A percentile compares a stretch with the other conserved stretches of the same genome.
phyloP scores from a whole-genome alignment of 441 rosid species.

The Arabidopsis lyrata region DNA sequence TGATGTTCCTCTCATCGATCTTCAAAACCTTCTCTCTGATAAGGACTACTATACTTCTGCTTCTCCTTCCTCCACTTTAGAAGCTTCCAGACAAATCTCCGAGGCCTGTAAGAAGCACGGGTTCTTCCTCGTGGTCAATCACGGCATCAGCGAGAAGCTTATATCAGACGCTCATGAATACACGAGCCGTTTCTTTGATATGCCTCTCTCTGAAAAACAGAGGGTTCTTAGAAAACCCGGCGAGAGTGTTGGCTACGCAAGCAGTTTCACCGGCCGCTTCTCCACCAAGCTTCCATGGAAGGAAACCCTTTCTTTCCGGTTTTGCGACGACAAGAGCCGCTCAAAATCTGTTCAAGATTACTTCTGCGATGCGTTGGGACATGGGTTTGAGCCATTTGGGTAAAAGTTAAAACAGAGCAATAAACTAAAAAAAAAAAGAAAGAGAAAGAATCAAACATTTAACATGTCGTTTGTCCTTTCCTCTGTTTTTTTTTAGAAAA shows the following conservation, averaged over 20 bases:
- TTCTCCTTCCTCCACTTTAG: constrained; percentile 45
- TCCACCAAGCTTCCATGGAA: constrained; percentile 96
- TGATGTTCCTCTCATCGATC: constrained; percentile 75
- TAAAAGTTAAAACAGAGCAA: constrained; percentile 45
- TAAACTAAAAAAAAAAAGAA: constrained; percentile 13
- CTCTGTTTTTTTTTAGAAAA: constrained; percentile 2
- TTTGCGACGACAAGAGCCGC: constrained; percentile 53
- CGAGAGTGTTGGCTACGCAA: constrained; percentile 91
- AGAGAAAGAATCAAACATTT: constrained; percentile 25
- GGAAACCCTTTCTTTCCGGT: constrained; percentile 89
- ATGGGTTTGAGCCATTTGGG: constrained; percentile 74
- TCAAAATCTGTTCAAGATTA: constrained; percentile 62
- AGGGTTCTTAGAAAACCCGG: constrained; percentile 76
- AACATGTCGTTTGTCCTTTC: constrained; percentile 39
- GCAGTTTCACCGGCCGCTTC: constrained; percentile 97
- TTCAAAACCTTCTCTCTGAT: constrained; percentile 64
- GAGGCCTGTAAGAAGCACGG: constrained; percentile 88
- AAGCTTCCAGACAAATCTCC: constrained; percentile 70
- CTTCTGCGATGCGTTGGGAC: constrained; percentile 67
- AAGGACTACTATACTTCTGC: constrained; percentile 44
- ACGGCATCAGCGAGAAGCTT: constrained; percentile 70
- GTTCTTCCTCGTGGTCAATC: constrained; percentile 88
- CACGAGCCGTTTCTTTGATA: constrained; percentile 73
- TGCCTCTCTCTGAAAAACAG: constrained; percentile 79
- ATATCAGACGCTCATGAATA: constrained; percentile 67